phyloP scores from a whole-genome alignment of 208 protist species.

The Leptomonas seymouri region DNA sequence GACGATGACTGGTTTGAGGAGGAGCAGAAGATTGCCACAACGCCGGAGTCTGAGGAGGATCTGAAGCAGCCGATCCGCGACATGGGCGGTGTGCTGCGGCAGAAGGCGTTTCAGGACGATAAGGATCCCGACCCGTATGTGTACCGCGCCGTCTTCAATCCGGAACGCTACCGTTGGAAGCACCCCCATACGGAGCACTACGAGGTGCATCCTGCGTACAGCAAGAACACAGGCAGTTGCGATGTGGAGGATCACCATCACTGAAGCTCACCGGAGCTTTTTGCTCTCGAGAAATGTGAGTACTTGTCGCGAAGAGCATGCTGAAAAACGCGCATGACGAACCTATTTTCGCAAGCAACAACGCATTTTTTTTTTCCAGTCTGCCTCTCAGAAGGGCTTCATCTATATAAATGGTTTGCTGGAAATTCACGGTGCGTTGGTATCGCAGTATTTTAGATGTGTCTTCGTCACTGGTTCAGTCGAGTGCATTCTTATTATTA shows the following conservation, averaged over 20 bases:
- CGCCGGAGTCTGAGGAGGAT: conserved; percentile 75
- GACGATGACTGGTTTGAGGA: conserved; percentile 90
- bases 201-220: conserved; percentile 86
- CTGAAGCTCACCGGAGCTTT: neutral
- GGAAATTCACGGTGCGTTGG: no score
- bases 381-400: neutral
- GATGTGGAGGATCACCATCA: conserved; percentile 17
- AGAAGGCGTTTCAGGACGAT: conserved; percentile 74
- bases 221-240: conserved; percentile 37
- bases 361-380: neutral
- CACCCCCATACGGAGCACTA: conserved; percentile 73
- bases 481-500: neutral
- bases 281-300: no score
- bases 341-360: no score
- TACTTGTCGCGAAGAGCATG: neutral
- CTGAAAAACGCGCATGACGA: no score
- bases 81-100: conserved; percentile 77
- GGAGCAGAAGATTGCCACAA: conserved; percentile 88
- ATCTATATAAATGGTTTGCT: no score
- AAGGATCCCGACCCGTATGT: conserved; percentile 80
- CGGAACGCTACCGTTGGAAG: conserved; percentile 83
- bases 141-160: conserved; percentile 84
- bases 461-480: no score
- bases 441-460: no score
- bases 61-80: conserved; percentile 81